Base-by-base conservation (phyloP, 306 rosid species). In the Hylodesmum podocarpum region DNA sequence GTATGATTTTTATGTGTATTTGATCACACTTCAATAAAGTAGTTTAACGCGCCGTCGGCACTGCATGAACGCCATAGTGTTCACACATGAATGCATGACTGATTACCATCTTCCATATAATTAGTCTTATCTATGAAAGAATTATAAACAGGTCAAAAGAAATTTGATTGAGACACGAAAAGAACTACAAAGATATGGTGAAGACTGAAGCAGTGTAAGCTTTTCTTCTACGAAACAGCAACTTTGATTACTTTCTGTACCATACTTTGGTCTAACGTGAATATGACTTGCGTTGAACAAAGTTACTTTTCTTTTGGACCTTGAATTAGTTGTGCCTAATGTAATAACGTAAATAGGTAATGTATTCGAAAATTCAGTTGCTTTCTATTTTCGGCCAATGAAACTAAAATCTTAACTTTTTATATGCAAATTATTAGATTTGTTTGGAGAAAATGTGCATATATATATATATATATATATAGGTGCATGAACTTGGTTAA, bases 201-300 rank as follows among this genome's bases (percentile, higher is more conserved):
- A 66, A 66, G 36, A 53, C 33, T 6, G 24, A 28, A 77, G 51
- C 19, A 8, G 37, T 16, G 37, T 16, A 21, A 33, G 22, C 28
- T 69, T 78, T 69, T 57, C 82, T 43, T 78, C 47, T 29, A 78
- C 77, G 82, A 58, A 78, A 69, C 64, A 33, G 18, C 51, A 44
- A 44, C 31, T 33, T 9, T 37, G 66, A 69, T 58, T 78, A 28
- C 58, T 29, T 78, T 69, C 24, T 68, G 53, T 22, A 53, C 79
- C 21, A 29, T 40, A 18, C 67, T 8, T 39, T 6, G 34, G 36
- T 53, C 31, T 57, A 49, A 8, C 1, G 19, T 54, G 47, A 67
- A 28, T 27, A 14, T 54, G 47, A 66, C 74, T 12, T 40, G 47
- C 15, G 47, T 67, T 76, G 80, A 54, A 66, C 6, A 16, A 51